Base-by-base conservation (phyloP, 2,329 filamentous ascomycete species). In the Xylaria sp. region DNA sequence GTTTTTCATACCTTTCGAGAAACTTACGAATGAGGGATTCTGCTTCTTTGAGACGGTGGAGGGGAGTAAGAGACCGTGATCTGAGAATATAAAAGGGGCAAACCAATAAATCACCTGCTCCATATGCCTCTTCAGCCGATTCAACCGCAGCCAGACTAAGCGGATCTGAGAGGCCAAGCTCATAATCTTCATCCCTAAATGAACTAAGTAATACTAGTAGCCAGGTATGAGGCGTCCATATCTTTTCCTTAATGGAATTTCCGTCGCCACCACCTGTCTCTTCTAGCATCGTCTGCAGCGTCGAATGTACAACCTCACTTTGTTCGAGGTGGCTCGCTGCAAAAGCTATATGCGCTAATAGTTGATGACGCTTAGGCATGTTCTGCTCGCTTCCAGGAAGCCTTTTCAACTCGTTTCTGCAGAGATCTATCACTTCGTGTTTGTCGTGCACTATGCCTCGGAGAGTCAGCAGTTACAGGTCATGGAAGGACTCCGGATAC, bases 331-430 rank as follows among this genome's bases (percentile, higher is more conserved):
- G 4, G 11, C 19, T 2, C 2, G 51, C 43, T 18, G 47, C 52
- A 8, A 8, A 1, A n/a, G 24, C 9, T 4, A 43, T 21, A 13
- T 34, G 2, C 17, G 5, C 22, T 16, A 50, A 21, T 13, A 50
- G 5, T 16, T 22, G 8, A 24, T 50, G 21, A 9, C 44, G 52
- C 29, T 26, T 50, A 9, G 8, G 7, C 39, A 54, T 45, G 34
- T 54, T 50, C 38, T 18, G 26, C 13, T 47, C 39, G 24, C 39
- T 22, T 2, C 46, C 34, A 5, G 48, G 52, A 18, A 54, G 9
- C 17, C 9, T 50, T 16, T 39, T 39, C 11, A 50, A 39, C 44
- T 47, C 39, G 19, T 9, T 13, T 22, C 18, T 34, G 26, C 47
- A 50, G 11, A 46, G n/a, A 18, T 47, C 39, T 13, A 50, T 29